Percentiles rank a stretch among this genome's conserved stretches.
These are phyloP conservation scores for Allomyces javanicus DNA, from an alignment of 192 early-diverging fungal genomes.

Conservation along the genomic window DNA sequence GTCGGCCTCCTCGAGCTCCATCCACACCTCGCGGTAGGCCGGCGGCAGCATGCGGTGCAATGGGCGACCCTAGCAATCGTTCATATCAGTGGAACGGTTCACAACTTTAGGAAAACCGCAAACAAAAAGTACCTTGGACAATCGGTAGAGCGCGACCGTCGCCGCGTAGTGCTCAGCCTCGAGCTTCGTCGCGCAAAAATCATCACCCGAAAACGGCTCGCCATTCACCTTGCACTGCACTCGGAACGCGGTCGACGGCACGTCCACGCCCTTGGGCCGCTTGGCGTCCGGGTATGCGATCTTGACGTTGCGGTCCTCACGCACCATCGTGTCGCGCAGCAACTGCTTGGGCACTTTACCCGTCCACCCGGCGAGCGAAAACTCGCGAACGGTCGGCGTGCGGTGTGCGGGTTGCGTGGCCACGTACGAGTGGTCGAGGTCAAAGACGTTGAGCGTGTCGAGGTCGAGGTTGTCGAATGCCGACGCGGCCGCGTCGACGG, in stretches of 20 bases:
- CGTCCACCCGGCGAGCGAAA: background rate
- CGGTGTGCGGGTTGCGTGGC: background rate
- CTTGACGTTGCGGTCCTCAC: background rate
- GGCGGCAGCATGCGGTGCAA: constrained; percentile 32
- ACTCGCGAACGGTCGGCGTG: background rate
- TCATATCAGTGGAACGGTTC: no score
- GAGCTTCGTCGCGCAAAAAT: constrained; percentile 16
- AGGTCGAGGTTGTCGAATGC: background rate
- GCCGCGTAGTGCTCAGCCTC: constrained; percentile 31
- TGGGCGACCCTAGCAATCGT: constrained; percentile 5
- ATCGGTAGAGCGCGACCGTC: constrained; percentile 22
- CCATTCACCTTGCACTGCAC: background rate
- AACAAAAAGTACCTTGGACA: constrained; percentile 7
- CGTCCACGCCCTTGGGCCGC: background rate
- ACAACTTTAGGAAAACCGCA: no score
- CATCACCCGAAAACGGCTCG: constrained; percentile 6
- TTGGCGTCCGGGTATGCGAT: background rate
- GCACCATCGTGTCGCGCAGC: background rate
- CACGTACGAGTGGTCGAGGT: background rate
- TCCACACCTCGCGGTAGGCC: constrained; percentile 37
- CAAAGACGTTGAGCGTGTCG: background rate
- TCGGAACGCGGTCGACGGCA: background rate
- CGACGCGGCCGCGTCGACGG: background rate
- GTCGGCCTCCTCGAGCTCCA: constrained; percentile 22
- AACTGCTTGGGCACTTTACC: background rate